Percentiles rank a stretch among this genome's conserved stretches.
These are phyloP conservation scores for Xylaria curta DNA, from an alignment of 495 filamentous ascomycete genomes.

Conservation along the genomic window DNA sequence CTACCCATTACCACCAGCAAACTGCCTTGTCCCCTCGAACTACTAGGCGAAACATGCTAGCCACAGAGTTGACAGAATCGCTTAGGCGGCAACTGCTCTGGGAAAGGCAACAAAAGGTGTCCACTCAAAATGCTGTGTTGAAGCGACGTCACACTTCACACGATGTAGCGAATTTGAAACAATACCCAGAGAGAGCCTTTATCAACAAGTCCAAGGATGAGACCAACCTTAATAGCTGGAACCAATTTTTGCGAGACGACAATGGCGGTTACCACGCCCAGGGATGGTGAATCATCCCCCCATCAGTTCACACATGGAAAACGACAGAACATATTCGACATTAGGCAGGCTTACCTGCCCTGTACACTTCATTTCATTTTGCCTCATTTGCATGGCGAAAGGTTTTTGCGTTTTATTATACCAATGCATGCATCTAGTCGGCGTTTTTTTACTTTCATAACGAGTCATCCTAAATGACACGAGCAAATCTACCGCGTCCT, in stretches of 20 bases:
- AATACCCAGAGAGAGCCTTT: constrained; percentile 67
- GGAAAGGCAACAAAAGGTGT: constrained; percentile 70
- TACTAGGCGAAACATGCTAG: constrained; percentile 95
- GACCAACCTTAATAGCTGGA: constrained; percentile 54
- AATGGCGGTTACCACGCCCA: constrained; percentile 59
- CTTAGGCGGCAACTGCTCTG: constrained; percentile 56
- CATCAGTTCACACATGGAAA: constrained; percentile 17
- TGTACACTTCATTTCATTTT: constrained; percentile 48
- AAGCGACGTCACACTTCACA: constrained; percentile 93
- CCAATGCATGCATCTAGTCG: constrained; percentile 50
- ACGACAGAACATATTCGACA: constrained; percentile 14
- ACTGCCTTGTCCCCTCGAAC: constrained; percentile 83
- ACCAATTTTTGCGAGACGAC: constrained; percentile 57
- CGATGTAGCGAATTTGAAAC: constrained; percentile 81
- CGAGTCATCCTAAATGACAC: constrained; percentile 27
- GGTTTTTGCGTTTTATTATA: constrained; percentile 45
- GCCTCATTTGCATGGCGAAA: constrained; percentile 44
- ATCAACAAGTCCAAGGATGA: constrained; percentile 55
- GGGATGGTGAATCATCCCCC: constrained; percentile 53
- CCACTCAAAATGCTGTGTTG: constrained; percentile 84
- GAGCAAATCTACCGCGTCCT: constrained; percentile 45
- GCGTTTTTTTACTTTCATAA: constrained; percentile 50
- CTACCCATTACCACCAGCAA: constrained; percentile 66
- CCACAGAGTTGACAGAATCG: constrained; percentile 76
- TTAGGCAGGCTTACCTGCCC: constrained; percentile 42